phyloP scores from a whole-genome alignment of 2,329 filamentous ascomycete genomes.

The Paecilomyces dactylethromorphus region DNA sequence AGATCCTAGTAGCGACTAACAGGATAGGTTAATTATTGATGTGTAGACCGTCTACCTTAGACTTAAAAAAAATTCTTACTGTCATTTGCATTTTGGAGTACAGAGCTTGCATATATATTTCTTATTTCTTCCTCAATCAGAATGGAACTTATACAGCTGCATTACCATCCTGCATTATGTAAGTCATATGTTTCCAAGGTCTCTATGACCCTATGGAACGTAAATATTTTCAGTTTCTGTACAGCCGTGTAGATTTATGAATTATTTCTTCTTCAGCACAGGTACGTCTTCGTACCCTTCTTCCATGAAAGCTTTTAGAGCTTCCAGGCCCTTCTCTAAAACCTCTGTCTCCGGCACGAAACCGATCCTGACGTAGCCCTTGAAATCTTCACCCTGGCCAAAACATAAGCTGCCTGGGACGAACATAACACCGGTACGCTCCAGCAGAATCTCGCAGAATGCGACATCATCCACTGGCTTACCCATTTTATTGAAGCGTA shows the following conservation, averaged over 20 bases:
- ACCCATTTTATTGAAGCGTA: slow-evolving; percentile 59
- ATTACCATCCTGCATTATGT: no score
- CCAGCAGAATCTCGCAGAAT: slow-evolving; percentile 63
- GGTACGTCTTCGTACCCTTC: slow-evolving; percentile 49
- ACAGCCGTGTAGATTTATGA: background rate
- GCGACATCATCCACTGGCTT: slow-evolving; percentile 63
- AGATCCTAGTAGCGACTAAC: no score
- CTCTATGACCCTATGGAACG: no score
- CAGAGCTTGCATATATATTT: no score
- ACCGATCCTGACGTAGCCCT: slow-evolving; percentile 70
- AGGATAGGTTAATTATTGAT: no score
- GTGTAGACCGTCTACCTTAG: no score
- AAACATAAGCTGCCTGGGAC: slow-evolving; percentile 70
- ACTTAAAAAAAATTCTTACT: no score
- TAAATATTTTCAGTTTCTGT: background rate
- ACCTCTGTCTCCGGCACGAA: slow-evolving; percentile 67
- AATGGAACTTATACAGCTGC: no score
- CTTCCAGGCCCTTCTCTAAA: slow-evolving; percentile 59
- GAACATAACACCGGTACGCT: slow-evolving; percentile 66
- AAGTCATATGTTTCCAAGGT: no score
- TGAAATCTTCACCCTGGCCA: slow-evolving; percentile 58
- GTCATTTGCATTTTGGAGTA: no score
- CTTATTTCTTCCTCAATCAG: no score
- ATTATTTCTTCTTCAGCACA: slow-evolving; percentile 14
- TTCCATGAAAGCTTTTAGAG: slow-evolving; percentile 48